Base-by-base conservation (phyloP, 306 rosid genomes). In the Gynostemma pentaphyllum region DNA sequence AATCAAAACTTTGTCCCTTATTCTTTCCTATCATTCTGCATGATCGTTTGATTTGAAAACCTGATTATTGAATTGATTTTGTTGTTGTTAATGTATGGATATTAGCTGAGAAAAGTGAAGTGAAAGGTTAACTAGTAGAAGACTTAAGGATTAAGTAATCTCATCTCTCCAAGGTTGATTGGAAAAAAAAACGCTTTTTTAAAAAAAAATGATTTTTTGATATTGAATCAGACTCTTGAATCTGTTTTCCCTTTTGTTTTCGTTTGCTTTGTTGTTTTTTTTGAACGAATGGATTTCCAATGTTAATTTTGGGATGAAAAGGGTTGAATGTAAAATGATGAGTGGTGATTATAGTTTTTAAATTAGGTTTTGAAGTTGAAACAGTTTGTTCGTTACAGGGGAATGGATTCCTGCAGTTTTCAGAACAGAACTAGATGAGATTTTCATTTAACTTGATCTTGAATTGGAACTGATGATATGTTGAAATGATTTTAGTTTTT, bases 41-140 rank as follows among this genome's bases (percentile, higher is more conserved):
- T 9, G 45, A 9, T 18, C 32, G 44, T 56, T 56, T 32, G 63
- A 24, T 52, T 27, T 14, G 4, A 26, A 12, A 16, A 10, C 27
- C 23, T 51, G 36, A 32, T n/a, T 8, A n/a, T 53, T 13, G 12
- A 27, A 15, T 53, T 28, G 24, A 36, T 60, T 60, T 14, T 36
- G 12, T 37, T 60, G 64, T 36, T 36, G 15, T 18, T 34, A 24
- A 27, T 16, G 45, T 57, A 10, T 14, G 44, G 9, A 39, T 39
- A 1, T 11, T 42, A 14, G 46, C 18, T 42, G 46, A 42, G n/a
- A 36, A 16, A 12, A 12, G 32, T 59, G 32, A 59, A 37, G 28
- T 59, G 65, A 39, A 22, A 45, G 65, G 65, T 60, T 21, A 60
- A 60, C 32, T 39, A 57, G 45, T 60, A 23, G 48, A 36, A 32